Base-by-base conservation (phyloP, 108 stramenopile genomes). In the Schizochytrium sp. region DNA sequence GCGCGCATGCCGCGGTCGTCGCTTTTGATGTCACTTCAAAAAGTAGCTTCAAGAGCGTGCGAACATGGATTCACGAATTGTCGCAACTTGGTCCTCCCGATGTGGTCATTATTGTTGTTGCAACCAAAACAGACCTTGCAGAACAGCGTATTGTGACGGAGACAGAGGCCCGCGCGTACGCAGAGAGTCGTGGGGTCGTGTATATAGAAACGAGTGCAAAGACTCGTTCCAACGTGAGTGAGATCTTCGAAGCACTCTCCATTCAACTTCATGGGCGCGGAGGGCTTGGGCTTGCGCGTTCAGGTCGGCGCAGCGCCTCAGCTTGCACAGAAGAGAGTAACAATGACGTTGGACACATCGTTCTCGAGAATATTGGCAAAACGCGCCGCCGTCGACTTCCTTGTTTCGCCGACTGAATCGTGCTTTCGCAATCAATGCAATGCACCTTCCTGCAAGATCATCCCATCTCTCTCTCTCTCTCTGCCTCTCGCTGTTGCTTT, bases 41-140 rank as follows among this genome's bases (percentile, higher is more conserved):
- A 44, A 4, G 4, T 16, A 55, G 90, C 25, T 93, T 91, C 88
- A 88, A 89, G 34, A 5, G 58, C 51, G 57, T 89, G 43, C 44
- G 88, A 53, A 87, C 63, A 25, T 92, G 92, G 92, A 88, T 92
- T n/a, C 58, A 91, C 41, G 92, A 92, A 89, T 72, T 92, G 47
- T 25, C 87, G 60, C 28, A 45, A 16, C 43, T 69, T 48, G 91
- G 91, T 8, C 88, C 88, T 0, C 43, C 58, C 25, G 69, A 90
- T 51, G 60, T 88, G 14, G 60, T 87, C 25, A 57, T 91, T 14
- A 87, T 89, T 14, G 45, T 91, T 57, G 91, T 88, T 12, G 87
- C 83, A 60, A 91, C 72, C 53, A 91, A 91, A 48, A 18, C 87
- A 4, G 91, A 91, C 48, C 58, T 90, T 5, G 87, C 59, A 25